These are phyloP conservation scores for Neurospora sp. DNA, from an alignment of 495 filamentous ascomycete species.

Conservation along the genomic window DNA sequence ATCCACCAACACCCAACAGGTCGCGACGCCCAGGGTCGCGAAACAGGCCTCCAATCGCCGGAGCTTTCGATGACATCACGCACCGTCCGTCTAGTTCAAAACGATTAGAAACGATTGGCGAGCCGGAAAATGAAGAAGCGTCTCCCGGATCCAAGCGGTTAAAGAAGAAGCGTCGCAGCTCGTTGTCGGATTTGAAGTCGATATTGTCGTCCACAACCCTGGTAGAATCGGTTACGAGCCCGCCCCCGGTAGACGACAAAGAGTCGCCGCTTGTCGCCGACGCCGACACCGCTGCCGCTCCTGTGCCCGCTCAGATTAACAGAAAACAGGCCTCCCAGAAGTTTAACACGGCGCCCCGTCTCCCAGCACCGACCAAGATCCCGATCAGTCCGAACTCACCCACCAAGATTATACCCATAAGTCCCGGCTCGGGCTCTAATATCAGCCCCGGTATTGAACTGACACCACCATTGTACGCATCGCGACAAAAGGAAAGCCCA, in stretches of 20 bases:
- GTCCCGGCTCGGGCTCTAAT: not conserved
- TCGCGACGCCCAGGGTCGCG: slow-evolving; percentile 54
- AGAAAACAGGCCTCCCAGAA: slow-evolving; percentile 52
- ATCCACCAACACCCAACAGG: slow-evolving; percentile 28
- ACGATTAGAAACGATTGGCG: slow-evolving; percentile 39
- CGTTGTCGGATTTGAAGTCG: slow-evolving; percentile 74
- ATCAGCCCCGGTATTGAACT: not conserved
- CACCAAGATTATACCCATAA: not conserved
- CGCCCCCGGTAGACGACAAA: not conserved
- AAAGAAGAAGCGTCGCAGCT: slow-evolving; percentile 81
- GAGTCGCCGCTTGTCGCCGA: not conserved
- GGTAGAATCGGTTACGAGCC: slow-evolving; percentile 23
- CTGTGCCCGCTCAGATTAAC: slow-evolving; percentile 30
- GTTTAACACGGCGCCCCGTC: slow-evolving; percentile 33
- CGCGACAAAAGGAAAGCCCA: slow-evolving; percentile 35
- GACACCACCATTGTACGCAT: slow-evolving; percentile 12
- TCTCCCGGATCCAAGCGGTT: slow-evolving; percentile 27
- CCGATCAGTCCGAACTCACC: slow-evolving; percentile 30
- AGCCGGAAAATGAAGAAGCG: slow-evolving; percentile 32
- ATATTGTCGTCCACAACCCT: slow-evolving; percentile 41
- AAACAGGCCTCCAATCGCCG: slow-evolving; percentile 52
- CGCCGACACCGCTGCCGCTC: slow-evolving; percentile 21
- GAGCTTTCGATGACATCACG: slow-evolving; percentile 46
- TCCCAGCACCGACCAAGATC: slow-evolving; percentile 32
- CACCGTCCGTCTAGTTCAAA: slow-evolving; percentile 38